Evolutionary conservation across 495 filamentous ascomycete genomes (phyloP).

Genomic region (Daldinia loculata): DNA sequence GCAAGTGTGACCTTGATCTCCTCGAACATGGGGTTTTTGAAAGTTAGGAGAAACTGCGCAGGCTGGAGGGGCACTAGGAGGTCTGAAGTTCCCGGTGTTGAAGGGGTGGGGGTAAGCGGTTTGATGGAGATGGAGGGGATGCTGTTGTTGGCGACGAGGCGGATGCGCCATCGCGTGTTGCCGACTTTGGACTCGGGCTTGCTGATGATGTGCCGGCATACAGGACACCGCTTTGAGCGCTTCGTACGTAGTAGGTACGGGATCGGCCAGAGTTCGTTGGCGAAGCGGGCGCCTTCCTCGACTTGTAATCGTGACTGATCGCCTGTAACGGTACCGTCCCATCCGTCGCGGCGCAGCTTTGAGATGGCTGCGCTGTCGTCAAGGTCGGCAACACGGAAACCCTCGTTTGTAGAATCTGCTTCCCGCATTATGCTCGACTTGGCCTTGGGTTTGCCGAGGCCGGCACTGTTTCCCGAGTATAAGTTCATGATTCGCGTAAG

Average conservation of each 20-base stretch:
- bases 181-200: constrained; percentile 92
- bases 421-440: constrained; percentile 80
- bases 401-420: constrained; percentile 72
- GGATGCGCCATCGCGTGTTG: constrained; percentile 87
- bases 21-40: constrained; percentile 95
- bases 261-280: constrained; percentile 76
- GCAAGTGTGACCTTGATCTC: constrained; percentile 85
- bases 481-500: constrained; percentile 90
- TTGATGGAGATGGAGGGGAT: constrained; percentile 81
- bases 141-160: constrained; percentile 86
- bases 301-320: constrained; percentile 56
- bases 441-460: constrained; percentile 67
- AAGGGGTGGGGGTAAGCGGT: constrained; percentile 55
- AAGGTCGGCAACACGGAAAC: constrained; percentile 64
- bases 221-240: constrained; percentile 88
- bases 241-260: constrained; percentile 87
- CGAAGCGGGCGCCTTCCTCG: constrained; percentile 63
- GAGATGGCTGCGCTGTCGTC: constrained; percentile 62
- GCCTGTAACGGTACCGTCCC: constrained; percentile 51
- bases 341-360: constrained; percentile 53
- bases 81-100: constrained; percentile 11
- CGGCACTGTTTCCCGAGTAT: constrained; percentile 72
- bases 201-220: constrained; percentile 92
- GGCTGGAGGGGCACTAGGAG: constrained; percentile 72
- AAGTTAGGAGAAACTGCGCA: constrained; percentile 83